A percentile compares a stretch with the other conserved stretches of the same genome.
Conservation (phyloP, 2,329 filamentous ascomycete genomes). For the Sarocladium oryzae region DNA sequence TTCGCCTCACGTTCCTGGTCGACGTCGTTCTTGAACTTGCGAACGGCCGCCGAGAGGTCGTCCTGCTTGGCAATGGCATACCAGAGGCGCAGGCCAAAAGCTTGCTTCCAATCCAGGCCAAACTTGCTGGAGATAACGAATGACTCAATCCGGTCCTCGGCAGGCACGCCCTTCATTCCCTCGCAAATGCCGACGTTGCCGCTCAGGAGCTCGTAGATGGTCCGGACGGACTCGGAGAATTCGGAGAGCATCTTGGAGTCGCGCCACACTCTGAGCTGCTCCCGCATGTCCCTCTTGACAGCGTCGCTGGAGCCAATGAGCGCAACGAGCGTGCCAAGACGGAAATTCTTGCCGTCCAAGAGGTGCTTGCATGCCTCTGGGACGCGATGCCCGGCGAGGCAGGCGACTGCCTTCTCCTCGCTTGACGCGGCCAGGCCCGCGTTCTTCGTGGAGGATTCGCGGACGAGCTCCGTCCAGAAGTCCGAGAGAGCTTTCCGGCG, state of each 20-base stretch:
- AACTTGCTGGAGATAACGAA: conserved; percentile 83
- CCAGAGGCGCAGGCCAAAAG: conserved; percentile 87
- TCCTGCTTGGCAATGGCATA: conserved; percentile 68
- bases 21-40: conserved; percentile 68
- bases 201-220: conserved; percentile 81
- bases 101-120: conserved; percentile 84
- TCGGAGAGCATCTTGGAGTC: conserved; percentile 79
- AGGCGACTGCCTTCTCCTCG: conserved; percentile 79
- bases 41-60: conserved; percentile 65
- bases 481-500: conserved; percentile 61
- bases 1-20: conserved; percentile 62
- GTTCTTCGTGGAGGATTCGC: conserved; percentile 46
- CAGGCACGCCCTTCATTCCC: conserved; percentile 63
- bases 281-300: conserved; percentile 66
- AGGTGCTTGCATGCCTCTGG: conserved; percentile 78
- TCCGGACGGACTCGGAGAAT: conserved; percentile 75
- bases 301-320: conserved; percentile 69
- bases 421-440: conserved; percentile 53
- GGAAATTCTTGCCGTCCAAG: conserved; percentile 68
- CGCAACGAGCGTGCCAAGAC: conserved; percentile 76
- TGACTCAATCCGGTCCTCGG: conserved; percentile 73
- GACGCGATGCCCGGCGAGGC: conserved; percentile 71
- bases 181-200: conserved; percentile 82
- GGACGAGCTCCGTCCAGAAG: conserved; percentile 62
- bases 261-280: conserved; percentile 80